Percentiles rank a stretch among this genome's conserved stretches.
These are phyloP conservation scores for Lonicera japonica DNA, from an alignment of 129 eudicot genomes.

Conservation along the genomic window DNA sequence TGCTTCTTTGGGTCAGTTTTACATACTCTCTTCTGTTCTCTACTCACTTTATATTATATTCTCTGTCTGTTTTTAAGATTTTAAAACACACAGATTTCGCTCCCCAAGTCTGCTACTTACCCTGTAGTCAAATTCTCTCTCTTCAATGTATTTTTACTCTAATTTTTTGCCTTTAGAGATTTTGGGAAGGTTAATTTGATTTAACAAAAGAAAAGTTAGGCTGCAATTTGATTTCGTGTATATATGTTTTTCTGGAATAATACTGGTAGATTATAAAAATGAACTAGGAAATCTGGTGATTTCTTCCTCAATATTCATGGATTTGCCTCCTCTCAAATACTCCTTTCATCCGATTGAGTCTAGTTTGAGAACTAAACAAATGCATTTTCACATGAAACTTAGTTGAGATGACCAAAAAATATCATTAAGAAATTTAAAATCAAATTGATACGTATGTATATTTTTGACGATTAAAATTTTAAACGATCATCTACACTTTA, in stretches of 20 bases:
- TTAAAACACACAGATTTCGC: neutral
- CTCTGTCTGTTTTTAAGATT: neutral
- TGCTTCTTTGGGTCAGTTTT: conserved; percentile 43
- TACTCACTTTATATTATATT: too few relatives aligned
- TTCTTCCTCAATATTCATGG: neutral
- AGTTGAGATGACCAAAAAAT: too few relatives aligned
- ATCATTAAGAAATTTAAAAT: too few relatives aligned
- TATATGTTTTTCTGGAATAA: neutral
- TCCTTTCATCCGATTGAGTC: too few relatives aligned
- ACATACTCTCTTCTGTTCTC: neutral
- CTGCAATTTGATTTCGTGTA: neutral
- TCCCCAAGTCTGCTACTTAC: neutral
- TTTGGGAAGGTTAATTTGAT: neutral
- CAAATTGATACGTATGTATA: too few relatives aligned
- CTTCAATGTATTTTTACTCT: too few relatives aligned
- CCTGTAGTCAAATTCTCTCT: neutral
- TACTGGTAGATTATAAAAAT: neutral
- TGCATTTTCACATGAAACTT: too few relatives aligned
- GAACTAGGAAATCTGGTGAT: neutral
- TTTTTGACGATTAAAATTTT: too few relatives aligned
- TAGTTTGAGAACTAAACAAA: too few relatives aligned
- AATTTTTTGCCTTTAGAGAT: neutral
- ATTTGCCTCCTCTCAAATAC: too few relatives aligned
- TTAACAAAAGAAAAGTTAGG: neutral
- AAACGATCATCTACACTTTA: too few relatives aligned